These are phyloP conservation scores for Plasmodium billcollinsi DNA, from an alignment of 169 alveolate species.

Conservation along the genomic window DNA sequence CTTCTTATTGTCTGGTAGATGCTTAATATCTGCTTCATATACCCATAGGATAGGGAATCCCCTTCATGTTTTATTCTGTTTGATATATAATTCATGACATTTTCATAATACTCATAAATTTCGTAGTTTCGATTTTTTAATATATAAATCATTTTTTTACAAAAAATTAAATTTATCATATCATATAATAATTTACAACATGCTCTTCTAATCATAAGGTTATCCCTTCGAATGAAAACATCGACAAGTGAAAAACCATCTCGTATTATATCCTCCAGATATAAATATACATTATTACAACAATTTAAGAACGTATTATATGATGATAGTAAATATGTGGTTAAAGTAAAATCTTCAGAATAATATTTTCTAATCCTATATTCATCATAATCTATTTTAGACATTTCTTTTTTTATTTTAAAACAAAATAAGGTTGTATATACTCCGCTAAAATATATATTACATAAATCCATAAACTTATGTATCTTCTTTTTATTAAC, in stretches of 20 bases:
- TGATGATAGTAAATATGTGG: constrained; percentile 31
- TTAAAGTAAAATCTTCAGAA: constrained; percentile 21
- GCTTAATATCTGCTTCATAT: constrained; percentile 17
- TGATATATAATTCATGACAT: constrained; percentile 35
- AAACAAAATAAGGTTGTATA: constrained; percentile 24
- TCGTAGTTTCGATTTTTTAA: constrained; percentile 37
- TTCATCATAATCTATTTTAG: constrained; percentile 44
- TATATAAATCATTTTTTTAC: constrained; percentile 37
- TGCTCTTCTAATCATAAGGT: constrained; percentile 22
- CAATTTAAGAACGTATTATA: constrained; percentile 33
- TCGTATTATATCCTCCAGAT: constrained; percentile 26
- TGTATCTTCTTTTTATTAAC: constrained; percentile 12
- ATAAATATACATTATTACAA: constrained; percentile 27
- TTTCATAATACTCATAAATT: neutral
- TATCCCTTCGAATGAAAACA: constrained; percentile 17
- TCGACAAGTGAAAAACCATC: constrained; percentile 31
- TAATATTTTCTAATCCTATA: constrained; percentile 32
- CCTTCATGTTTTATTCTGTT: constrained; percentile 2
- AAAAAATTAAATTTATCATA: constrained; percentile 33
- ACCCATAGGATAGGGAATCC: constrained; percentile 7
- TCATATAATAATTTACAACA: constrained; percentile 29
- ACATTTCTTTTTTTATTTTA: constrained; percentile 19
- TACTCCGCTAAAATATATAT: constrained; percentile 16
- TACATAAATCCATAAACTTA: constrained; percentile 13
- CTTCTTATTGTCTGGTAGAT: neutral